Conservation (phyloP, 192 early-diverging fungal species). For the Pilobolus umbonatus region DNA sequence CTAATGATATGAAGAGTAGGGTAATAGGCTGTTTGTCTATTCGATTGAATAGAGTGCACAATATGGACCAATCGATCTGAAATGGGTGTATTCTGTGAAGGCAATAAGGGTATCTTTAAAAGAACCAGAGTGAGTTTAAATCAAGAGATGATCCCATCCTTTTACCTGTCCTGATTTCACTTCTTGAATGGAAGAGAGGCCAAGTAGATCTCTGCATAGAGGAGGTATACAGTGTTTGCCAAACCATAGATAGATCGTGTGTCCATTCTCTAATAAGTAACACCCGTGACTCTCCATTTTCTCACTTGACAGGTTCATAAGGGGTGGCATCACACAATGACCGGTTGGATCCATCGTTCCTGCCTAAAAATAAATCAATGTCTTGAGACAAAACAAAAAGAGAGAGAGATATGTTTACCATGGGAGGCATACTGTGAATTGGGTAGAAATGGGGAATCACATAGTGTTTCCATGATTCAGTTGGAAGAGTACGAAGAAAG, state of each 20-base stretch:
- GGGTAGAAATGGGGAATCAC: slow-evolving; percentile 67
- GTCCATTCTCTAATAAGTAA: slow-evolving; percentile 71
- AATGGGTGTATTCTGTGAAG: slow-evolving; percentile 51
- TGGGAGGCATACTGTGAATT: slow-evolving; percentile 58
- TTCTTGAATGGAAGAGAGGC: slow-evolving; percentile 54
- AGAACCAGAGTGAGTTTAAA: background rate
- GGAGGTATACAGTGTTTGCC: slow-evolving; percentile 58
- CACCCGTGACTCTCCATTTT: slow-evolving; percentile 69
- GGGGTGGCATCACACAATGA: slow-evolving; percentile 62
- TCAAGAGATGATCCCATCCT: slow-evolving; percentile 8
- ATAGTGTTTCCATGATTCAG: slow-evolving; percentile 52
- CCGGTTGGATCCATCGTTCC: slow-evolving; percentile 51
- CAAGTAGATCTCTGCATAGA: slow-evolving; percentile 59
- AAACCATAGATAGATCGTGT: slow-evolving; percentile 75
- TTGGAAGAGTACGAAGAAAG: slow-evolving; percentile 59
- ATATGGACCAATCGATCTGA: slow-evolving; percentile 56
- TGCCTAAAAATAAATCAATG: slow-evolving; percentile 21
- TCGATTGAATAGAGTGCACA: slow-evolving; percentile 53
- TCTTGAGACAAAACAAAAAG: slow-evolving; percentile 12
- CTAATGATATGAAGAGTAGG: slow-evolving; percentile 68
- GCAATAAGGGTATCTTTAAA: slow-evolving; percentile 32
- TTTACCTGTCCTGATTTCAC: slow-evolving; percentile 66
- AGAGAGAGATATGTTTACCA: slow-evolving; percentile 33
- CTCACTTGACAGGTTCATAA: slow-evolving; percentile 69
- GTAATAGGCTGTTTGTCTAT: slow-evolving; percentile 50